Percentiles rank a stretch among this genome's conserved stretches.
Conservation (phyloP, 176 grass and related monocot species). For the Triticum timopheevii region DNA sequence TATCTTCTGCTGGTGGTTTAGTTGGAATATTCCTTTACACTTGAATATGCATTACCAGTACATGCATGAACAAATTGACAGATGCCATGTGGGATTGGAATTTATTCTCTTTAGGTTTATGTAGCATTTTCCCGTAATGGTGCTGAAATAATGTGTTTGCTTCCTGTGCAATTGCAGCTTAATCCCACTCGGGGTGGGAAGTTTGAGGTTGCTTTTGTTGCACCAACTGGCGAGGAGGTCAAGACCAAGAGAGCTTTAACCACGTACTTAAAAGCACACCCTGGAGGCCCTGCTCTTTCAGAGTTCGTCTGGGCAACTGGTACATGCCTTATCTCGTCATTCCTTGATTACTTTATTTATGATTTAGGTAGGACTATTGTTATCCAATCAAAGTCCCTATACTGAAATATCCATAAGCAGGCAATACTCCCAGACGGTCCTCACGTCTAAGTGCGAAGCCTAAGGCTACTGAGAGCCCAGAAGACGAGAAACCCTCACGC, state of each 20-base stretch:
- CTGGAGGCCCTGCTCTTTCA: constrained; percentile 60
- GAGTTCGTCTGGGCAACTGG: constrained; percentile 89
- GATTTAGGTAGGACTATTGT: background rate
- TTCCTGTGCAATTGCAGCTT: constrained; percentile 41
- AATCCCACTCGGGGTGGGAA: constrained; percentile 46
- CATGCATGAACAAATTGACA: background rate
- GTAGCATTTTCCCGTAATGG: background rate
- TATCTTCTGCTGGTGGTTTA: background rate
- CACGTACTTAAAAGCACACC: constrained; percentile 67
- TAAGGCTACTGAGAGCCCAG: constrained; percentile 61
- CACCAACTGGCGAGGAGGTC: constrained; percentile 81
- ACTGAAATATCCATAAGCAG: constrained; percentile 55
- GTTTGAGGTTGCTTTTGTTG: constrained; percentile 66
- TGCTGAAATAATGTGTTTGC: background rate
- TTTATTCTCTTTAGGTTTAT: background rate
- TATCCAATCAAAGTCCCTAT: constrained; percentile 19
- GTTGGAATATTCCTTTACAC: background rate
- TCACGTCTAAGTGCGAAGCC: constrained; percentile 78
- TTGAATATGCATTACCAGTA: background rate
- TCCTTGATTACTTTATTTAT: background rate
- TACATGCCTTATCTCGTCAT: constrained; percentile 31
- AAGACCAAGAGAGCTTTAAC: constrained; percentile 77
- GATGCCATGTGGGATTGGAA: background rate
- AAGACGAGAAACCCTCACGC: constrained; percentile 48
- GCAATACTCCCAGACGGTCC: constrained; percentile 84